Evolutionary conservation across 805 yeast species (phyloP), one percentile per base, ranked within the genome.

Genomic region (Sugiyamaella qingdaonensis): DNA sequence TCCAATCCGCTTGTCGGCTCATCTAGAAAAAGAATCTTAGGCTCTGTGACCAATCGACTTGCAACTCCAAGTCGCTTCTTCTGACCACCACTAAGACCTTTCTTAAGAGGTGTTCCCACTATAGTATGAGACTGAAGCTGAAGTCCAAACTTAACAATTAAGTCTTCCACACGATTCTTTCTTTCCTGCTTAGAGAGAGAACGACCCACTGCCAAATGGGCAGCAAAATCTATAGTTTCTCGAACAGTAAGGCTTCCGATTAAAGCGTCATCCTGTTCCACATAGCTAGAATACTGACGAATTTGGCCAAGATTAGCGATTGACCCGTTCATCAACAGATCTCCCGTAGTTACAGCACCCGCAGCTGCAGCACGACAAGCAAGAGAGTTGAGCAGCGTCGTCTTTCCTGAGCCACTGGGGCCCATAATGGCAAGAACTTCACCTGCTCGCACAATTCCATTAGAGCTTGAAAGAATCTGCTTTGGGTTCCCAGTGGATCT

Each of bases 371-470:
- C 79, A 68, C 90, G 78, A 61, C 81, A 83, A 37, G 88, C 85
- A 61, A 85, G 74, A 63, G 83, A 82, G 71, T 85, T 85, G 61
- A 85, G 73, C 55, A 85, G 72, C 4, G 90, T 85, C 14, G 91
- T 85, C 65, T 85, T 85, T 75, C 91, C 91, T 55, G 90, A 90
- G 71, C 90, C 90, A 39, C 89, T 81, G 14, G 85, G 82, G 61
- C 89, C 88, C 86, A 82, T 81, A 48, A 82, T 68, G 4, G 94
- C 94, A 48, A 91, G 86, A 63, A 86, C 71, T 45, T 88, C 84
- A 58, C 91, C 91, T 8, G 91, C 90, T 63, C 84, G 83, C 39
- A 86, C 90, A 86, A 87, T 85, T 46, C 92, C 94, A 64, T 84
- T 87, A 52, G 86, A 86, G 55, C 78, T 77, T 9, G 42, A 36